These are phyloP conservation scores for Arctostaphylos glauca DNA, from an alignment of 148 eudicot genomes.

Conservation along the genomic window DNA sequence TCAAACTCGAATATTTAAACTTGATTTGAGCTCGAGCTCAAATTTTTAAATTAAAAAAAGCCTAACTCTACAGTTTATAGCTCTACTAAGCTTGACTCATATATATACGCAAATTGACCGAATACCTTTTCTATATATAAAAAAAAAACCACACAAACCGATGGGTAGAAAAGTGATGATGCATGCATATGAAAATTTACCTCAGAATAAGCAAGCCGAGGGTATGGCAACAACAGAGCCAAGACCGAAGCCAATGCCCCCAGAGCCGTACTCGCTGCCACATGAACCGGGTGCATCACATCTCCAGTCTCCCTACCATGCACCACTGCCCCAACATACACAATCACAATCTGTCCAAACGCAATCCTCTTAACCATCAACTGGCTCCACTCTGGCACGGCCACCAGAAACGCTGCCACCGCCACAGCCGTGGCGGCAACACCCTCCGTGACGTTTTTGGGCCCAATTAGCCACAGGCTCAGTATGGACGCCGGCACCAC, in stretches of 20 bases:
- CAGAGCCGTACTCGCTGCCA: slow-evolving; percentile 44
- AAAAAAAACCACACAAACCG: no score
- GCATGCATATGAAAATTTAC: slow-evolving; percentile 16
- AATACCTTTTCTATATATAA: no score
- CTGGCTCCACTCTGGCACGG: slow-evolving; percentile 35
- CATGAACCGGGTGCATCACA: slow-evolving; percentile 40
- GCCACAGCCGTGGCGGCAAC: slow-evolving; percentile 35
- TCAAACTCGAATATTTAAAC: no score
- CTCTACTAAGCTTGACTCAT: no score
- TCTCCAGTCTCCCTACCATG: slow-evolving; percentile 18
- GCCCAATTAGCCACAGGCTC: slow-evolving; percentile 31
- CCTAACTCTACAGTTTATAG: no score
- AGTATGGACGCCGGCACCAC: slow-evolving; percentile 42
- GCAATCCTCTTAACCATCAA: slow-evolving; percentile 46
- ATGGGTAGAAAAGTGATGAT: not conserved
- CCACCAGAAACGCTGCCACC: slow-evolving; percentile 35
- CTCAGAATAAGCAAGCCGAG: slow-evolving; percentile 42
- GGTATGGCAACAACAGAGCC: slow-evolving; percentile 50
- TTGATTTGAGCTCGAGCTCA: no score
- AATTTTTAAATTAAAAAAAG: no score
- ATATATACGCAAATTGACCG: no score
- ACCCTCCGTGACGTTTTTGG: slow-evolving; percentile 14
- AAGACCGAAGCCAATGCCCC: slow-evolving; percentile 49
- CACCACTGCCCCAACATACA: slow-evolving; percentile 38
- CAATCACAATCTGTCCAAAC: slow-evolving; percentile 51